phyloP scores from a whole-genome alignment of 164 flowering plant species.

The Vitis amurensis region DNA sequence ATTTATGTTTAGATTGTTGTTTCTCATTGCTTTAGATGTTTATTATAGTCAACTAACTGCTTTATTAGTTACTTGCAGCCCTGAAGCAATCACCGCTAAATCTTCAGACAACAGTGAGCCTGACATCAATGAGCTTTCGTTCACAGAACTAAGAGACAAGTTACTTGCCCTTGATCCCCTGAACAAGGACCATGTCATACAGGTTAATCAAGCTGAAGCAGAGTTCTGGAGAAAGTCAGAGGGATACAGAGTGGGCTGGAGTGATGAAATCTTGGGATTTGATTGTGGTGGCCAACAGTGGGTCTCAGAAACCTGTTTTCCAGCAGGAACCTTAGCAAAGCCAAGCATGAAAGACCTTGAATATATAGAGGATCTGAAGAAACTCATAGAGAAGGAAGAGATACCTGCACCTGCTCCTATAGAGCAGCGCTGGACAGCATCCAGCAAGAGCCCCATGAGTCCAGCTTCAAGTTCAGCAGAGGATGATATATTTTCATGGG shows the following conservation, averaged over 20 bases:
- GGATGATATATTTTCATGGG: constrained; percentile 96
- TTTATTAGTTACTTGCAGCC: constrained; percentile 44
- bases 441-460: constrained; percentile 91
- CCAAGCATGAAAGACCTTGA: constrained; percentile 94
- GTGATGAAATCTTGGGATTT: constrained; percentile 95
- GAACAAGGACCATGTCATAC: constrained; percentile 73
- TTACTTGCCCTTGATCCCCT: constrained; percentile 93
- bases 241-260: constrained; percentile 97
- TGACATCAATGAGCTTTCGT: constrained; percentile 67
- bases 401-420: constrained; percentile 98
- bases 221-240: constrained; percentile 96
- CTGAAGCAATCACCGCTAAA: constrained; percentile 22
- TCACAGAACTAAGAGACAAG: constrained; percentile 93
- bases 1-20: neutral
- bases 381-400: constrained; percentile 73
- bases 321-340: constrained; percentile 79
- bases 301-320: constrained; percentile 99
- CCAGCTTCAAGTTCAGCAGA: constrained; percentile 80
- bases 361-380: constrained; percentile 74
- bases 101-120: constrained; percentile 40
- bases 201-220: constrained; percentile 93
- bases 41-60: constrained; percentile 14
- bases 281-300: constrained; percentile 99
- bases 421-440: constrained; percentile 93
- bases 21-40: neutral